Evolutionary conservation across 2,329 filamentous ascomycete species (phyloP).

Genomic region (Boeremia exigua): DNA sequence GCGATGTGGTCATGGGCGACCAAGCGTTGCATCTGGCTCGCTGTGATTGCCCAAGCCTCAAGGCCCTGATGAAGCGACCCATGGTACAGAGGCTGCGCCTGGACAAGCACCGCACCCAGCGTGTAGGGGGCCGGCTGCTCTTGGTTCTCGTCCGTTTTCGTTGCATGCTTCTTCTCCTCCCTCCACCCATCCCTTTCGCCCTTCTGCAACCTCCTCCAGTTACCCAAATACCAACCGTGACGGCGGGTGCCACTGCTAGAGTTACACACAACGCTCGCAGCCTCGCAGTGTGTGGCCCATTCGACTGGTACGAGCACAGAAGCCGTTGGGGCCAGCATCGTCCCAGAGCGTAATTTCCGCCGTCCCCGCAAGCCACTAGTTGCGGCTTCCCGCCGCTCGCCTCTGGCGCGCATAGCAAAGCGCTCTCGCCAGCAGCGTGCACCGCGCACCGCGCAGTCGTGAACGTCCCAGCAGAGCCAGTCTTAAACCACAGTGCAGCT

Average conservation of each 20-base stretch:
- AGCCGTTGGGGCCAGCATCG: conserved; percentile 10
- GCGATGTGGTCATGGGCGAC: conserved; percentile 1
- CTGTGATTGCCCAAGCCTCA: neutral
- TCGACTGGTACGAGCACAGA: conserved; percentile 8
- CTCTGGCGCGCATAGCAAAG: conserved; percentile 9
- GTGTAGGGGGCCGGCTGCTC: neutral
- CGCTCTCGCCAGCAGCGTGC: conserved; percentile 7
- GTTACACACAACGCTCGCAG: conserved; percentile 17
- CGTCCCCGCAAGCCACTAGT: conserved; percentile 16
- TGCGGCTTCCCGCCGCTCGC: conserved; percentile 12
- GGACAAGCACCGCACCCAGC: conserved; percentile 8
- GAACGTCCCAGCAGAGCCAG: neutral
- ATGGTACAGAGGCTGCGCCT: conserved; percentile 13
- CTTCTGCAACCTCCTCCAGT: conserved; percentile 2
- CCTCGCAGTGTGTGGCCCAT: conserved; percentile 14
- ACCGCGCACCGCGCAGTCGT: neutral
- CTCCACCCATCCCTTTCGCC: conserved; percentile 1
- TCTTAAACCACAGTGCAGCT: neutral
- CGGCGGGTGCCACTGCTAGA: conserved; percentile 12
- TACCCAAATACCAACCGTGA: conserved; percentile 12
- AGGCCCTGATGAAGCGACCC: neutral
- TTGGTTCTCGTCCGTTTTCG: conserved; percentile 19
- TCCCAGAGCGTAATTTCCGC: conserved; percentile 9
- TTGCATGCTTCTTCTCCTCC: conserved; percentile 4
- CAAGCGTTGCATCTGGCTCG: neutral